These are phyloP conservation scores for Pseudogymnoascus sp. DNA, from an alignment of 2,329 filamentous ascomycete genomes.

Conservation along the genomic window DNA sequence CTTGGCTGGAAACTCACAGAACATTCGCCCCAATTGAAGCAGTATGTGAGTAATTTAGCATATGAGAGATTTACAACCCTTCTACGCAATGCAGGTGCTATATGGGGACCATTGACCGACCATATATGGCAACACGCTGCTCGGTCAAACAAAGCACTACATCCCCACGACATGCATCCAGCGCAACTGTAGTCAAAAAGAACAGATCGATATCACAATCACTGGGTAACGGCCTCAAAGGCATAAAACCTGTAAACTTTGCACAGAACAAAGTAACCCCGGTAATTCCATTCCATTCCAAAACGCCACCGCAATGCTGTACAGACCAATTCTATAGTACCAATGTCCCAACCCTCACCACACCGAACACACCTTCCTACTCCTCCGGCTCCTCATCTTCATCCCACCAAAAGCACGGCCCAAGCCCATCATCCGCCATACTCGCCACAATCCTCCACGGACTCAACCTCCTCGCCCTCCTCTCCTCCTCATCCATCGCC, in stretches of 20 bases:
- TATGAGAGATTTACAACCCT: no score
- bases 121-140: background rate
- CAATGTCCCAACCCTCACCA: background rate
- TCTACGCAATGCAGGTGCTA: no score
- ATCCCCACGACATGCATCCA: background rate
- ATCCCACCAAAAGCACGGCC: conserved; percentile 55
- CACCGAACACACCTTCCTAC: background rate
- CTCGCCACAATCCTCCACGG: conserved; percentile 63
- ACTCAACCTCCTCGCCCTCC: conserved; percentile 46
- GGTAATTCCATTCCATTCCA: background rate
- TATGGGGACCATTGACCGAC: no score
- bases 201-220: background rate
- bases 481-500: conserved; percentile 37
- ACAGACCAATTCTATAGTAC: background rate
- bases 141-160: background rate
- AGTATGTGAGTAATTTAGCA: no score
- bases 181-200: background rate
- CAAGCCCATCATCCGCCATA: conserved; percentile 56
- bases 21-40: background rate
- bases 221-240: background rate
- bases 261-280: background rate
- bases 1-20: background rate
- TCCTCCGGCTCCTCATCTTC: conserved; percentile 17
- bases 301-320: conserved; percentile 1
- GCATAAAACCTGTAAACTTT: background rate